Base-by-base conservation (phyloP, 164 flowering plant species). In the Piper betle region DNA sequence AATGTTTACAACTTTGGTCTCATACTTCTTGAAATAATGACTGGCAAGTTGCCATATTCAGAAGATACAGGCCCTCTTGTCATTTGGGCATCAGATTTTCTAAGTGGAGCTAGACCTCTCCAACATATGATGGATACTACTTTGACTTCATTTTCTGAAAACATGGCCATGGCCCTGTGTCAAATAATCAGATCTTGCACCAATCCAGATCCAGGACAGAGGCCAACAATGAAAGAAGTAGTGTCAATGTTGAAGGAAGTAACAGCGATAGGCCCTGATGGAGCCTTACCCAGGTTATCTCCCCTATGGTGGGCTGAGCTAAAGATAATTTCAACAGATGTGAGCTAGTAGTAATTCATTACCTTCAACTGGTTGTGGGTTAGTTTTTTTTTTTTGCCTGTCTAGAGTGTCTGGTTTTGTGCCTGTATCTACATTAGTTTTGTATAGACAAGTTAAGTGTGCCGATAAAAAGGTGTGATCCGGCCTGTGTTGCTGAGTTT, bases 241-340 rank as follows among this genome's bases (percentile, higher is more conserved):
- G 63, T 79, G 10, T 66, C 69, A 1, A 73, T 58, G 66, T 72
- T 88, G 74, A 81, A 71, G 48, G 82, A 82, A 59, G 81, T 88
- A 33, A 86, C 89, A 2, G 77, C 67, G 17, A 68, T 84, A 72
- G 71, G 65, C 20, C 86, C 96, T 42, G 90, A 82, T 62, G 83
- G 74, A 62, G 95, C 87, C 38, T 74, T 71, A 2, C 95, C 88
- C 10, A 79, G 71, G 70, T 13, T 72, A 19, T 85, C 88, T 60
- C 86, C 87, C 39, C 87, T 83, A 57, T 87, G 95, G 95, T 85
- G 95, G 88, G 87, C 95, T 39, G 95, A 87, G 60, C 85, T 87
- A 52, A 88, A 87, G 74, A 77, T 84, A 55, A 57, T 78, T 68
- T 81, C 76, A 5, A 13, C 61, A 46, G 84, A 77, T 48, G 74